phyloP scores from a whole-genome alignment of 2,329 filamentous ascomycete genomes.

The Ophiostoma montium region DNA sequence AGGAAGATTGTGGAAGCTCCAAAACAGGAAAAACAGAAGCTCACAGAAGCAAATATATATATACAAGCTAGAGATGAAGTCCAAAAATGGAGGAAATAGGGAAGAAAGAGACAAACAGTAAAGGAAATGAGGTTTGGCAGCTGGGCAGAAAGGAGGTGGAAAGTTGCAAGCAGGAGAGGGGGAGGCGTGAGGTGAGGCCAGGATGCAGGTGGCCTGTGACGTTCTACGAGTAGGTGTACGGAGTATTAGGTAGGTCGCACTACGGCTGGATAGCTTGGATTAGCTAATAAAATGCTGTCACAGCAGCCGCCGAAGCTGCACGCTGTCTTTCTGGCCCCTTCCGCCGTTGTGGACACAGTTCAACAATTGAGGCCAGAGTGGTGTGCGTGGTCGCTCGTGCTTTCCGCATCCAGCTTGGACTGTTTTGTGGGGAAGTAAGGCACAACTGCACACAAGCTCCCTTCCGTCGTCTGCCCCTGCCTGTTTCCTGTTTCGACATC shows the following conservation, averaged over 20 bases:
- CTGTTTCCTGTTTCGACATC: neutral
- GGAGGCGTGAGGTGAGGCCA: neutral
- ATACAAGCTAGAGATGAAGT: neutral
- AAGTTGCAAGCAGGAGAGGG: neutral
- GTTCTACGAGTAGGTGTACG: neutral
- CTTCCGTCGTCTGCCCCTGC: neutral
- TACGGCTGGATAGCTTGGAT: neutral
- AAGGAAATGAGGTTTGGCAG: neutral
- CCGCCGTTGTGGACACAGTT: neutral
- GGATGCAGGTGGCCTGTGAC: neutral
- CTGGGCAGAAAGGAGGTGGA: neutral
- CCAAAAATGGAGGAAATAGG: neutral
- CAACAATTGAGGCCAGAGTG: conserved; percentile 1
- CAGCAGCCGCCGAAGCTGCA: no score
- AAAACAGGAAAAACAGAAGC: neutral
- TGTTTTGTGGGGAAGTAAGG: neutral
- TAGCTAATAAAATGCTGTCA: no score
- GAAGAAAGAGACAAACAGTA: no score
- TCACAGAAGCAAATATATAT: neutral
- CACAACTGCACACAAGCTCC: neutral
- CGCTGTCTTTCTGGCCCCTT: neutral
- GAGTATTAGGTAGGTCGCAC: neutral
- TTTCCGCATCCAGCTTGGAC: neutral
- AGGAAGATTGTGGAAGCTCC: neutral
- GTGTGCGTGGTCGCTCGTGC: conserved; percentile 1